Evolutionary conservation across 345 rosid species (phyloP).

Genomic region (Gossypium thurberi): DNA sequence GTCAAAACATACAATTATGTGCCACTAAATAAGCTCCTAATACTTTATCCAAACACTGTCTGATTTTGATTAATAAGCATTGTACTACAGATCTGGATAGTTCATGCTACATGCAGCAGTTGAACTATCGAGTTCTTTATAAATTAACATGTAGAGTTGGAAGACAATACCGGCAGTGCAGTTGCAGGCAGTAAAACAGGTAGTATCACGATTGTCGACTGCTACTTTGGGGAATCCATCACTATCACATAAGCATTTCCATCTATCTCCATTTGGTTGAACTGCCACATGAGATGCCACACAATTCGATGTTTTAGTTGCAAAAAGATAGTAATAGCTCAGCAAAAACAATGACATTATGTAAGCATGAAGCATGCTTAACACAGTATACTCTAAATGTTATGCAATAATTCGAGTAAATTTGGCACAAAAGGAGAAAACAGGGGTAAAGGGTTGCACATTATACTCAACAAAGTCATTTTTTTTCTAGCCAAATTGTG

Average conservation of each 20-base stretch:
- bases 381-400: not conserved
- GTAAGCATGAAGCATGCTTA: not conserved
- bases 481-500: not conserved
- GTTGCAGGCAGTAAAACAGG: constrained; percentile 83
- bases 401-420: not conserved
- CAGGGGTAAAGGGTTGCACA: not conserved
- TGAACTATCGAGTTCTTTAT: not conserved
- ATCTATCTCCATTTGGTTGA: constrained; percentile 35
- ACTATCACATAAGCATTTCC: constrained; percentile 68
- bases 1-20: constrained; percentile 22
- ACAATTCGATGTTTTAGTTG: constrained; percentile 4
- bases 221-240: constrained; percentile 71
- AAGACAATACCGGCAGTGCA: constrained; percentile 69
- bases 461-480: not conserved
- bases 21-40: constrained; percentile 15
- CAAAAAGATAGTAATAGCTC: not conserved
- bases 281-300: constrained; percentile 25
- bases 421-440: not conserved
- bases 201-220: constrained; percentile 27
- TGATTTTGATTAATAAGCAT: too few relatives aligned
- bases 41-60: not conserved
- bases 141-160: constrained; percentile 2
- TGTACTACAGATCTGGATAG: not conserved
- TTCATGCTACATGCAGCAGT: not conserved
- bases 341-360: not conserved